Percentiles rank a stretch among this genome's conserved stretches.
Evolutionary conservation across 352 stramenopile species (phyloP).

Genomic region (Lagenidium sp.): DNA sequence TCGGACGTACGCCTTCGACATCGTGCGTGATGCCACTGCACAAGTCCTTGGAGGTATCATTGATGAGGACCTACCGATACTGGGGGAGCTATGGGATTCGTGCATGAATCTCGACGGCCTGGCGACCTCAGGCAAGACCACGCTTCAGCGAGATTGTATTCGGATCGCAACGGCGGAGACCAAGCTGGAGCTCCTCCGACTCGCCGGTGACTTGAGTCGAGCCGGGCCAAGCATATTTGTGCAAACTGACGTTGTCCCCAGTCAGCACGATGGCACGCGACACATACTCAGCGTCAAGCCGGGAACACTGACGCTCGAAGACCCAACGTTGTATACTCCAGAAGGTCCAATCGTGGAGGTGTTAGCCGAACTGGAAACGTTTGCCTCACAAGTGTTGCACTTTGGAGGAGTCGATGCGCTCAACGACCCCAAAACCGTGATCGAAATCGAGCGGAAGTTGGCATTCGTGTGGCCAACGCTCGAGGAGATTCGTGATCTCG

Average conservation of each 20-base stretch:
- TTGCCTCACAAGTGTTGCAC: no score
- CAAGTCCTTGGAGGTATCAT: slow-evolving; percentile 42
- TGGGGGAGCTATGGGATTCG: slow-evolving; percentile 54
- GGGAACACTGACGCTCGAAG: slow-evolving; percentile 66
- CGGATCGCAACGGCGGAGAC: slow-evolving; percentile 21
- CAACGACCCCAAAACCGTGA: no score
- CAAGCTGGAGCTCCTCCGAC: slow-evolving; percentile 27
- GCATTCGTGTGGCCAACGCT: no score
- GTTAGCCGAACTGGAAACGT: slow-evolving; percentile 34
- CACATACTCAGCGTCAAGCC: slow-evolving; percentile 73
- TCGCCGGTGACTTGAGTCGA: slow-evolving; percentile 30
- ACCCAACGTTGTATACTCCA: slow-evolving; percentile 80
- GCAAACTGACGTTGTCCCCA: slow-evolving; percentile 31
- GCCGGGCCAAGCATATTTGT: slow-evolving; percentile 55
- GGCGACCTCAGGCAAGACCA: slow-evolving; percentile 27
- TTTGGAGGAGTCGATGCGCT: no score
- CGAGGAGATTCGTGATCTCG: slow-evolving; percentile 23
- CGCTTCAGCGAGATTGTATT: slow-evolving; percentile 26
- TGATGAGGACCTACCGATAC: slow-evolving; percentile 49
- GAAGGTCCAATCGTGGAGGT: slow-evolving; percentile 23
- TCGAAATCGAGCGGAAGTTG: no score
- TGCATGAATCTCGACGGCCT: slow-evolving; percentile 45
- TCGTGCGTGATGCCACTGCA: slow-evolving; percentile 42
- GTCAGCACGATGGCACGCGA: slow-evolving; percentile 69
- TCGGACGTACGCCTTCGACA: neutral